Percentiles rank a stretch among this genome's conserved stretches.
phyloP scores from a whole-genome alignment of 495 filamentous ascomycete genomes.

The Penicillium coffeae region DNA sequence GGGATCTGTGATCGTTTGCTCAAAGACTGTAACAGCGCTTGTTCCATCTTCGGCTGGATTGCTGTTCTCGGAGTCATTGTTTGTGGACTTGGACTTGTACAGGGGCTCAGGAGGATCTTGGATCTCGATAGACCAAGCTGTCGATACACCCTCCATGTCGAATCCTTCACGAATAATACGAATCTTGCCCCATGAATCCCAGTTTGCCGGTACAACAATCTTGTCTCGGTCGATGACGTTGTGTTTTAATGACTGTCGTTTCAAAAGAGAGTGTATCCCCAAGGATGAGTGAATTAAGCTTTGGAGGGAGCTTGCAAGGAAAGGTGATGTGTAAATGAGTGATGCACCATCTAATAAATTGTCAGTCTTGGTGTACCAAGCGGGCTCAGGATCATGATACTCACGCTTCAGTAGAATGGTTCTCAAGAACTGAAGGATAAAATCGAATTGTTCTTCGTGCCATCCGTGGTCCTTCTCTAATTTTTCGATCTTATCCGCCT shows the following conservation, averaged over 20 bases:
- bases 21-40: conserved; percentile 67
- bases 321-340: conserved; percentile 84
- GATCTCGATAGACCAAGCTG: conserved; percentile 80
- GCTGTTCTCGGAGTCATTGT: conserved; percentile 15
- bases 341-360: conserved; percentile 70
- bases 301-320: conserved; percentile 71
- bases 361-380: conserved; percentile 27
- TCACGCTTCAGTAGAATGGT: conserved; percentile 83
- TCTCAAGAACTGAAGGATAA: conserved; percentile 81
- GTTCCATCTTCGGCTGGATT: conserved; percentile 38
- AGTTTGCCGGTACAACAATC: conserved; percentile 88
- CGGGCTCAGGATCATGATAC: conserved; percentile 12
- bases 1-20: conserved; percentile 72
- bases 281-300: conserved; percentile 82
- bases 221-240: conserved; percentile 96
- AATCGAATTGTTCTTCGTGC: conserved; percentile 93
- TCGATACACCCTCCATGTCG: conserved; percentile 81
- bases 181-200: conserved; percentile 99
- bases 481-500: conserved; percentile 87
- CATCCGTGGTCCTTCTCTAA: conserved; percentile 83
- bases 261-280: conserved; percentile 83
- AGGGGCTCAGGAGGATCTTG: conserved; percentile 48
- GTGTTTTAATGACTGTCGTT: conserved; percentile 79
- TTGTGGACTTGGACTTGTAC: conserved; percentile 15
- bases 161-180: conserved; percentile 90